These are phyloP conservation scores for Tetracladium maxilliforme DNA, from an alignment of 2,329 filamentous ascomycete genomes.

Conservation along the genomic window DNA sequence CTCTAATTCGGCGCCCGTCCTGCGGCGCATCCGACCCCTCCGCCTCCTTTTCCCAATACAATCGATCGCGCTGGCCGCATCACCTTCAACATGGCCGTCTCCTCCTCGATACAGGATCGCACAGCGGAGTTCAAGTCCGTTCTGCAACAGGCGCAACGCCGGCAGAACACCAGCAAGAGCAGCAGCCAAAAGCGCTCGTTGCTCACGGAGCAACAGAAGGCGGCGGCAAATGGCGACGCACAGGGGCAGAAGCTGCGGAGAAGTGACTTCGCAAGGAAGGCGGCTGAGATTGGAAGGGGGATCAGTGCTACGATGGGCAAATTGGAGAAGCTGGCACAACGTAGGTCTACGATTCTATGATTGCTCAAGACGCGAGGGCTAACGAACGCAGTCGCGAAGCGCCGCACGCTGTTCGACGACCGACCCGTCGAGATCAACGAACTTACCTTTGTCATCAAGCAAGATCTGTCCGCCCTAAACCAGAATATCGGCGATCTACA, in stretches of 20 bases:
- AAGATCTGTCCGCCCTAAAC: slow-evolving; percentile 77
- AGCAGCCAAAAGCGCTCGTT: slow-evolving; percentile 70
- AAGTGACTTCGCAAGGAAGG: slow-evolving; percentile 86
- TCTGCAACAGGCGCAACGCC: slow-evolving; percentile 69
- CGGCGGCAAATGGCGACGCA: slow-evolving; percentile 36
- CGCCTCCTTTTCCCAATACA: background rate
- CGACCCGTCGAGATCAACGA: slow-evolving; percentile 93
- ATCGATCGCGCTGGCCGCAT: background rate
- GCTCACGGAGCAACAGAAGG: slow-evolving; percentile 59
- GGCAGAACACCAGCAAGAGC: slow-evolving; percentile 61
- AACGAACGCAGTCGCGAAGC: slow-evolving; percentile 57
- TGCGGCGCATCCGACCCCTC: no score
- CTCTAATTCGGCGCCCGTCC: no score
- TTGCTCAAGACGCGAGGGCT: no score
- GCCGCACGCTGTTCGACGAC: slow-evolving; percentile 95
- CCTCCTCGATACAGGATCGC: slow-evolving; percentile 88
- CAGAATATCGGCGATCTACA: slow-evolving; percentile 80
- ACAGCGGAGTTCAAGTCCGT: slow-evolving; percentile 92
- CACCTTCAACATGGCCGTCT: slow-evolving; percentile 37
- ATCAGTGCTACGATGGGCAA: slow-evolving; percentile 92
- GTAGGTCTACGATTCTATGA: slow-evolving; percentile 26
- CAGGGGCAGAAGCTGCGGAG: slow-evolving; percentile 36
- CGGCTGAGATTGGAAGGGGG: slow-evolving; percentile 80
- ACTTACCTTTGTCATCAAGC: slow-evolving; percentile 94
- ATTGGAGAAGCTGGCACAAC: slow-evolving; percentile 79